Conservation (phyloP, 2,329 filamentous ascomycete genomes). For the Trichophyton verrucosum region DNA sequence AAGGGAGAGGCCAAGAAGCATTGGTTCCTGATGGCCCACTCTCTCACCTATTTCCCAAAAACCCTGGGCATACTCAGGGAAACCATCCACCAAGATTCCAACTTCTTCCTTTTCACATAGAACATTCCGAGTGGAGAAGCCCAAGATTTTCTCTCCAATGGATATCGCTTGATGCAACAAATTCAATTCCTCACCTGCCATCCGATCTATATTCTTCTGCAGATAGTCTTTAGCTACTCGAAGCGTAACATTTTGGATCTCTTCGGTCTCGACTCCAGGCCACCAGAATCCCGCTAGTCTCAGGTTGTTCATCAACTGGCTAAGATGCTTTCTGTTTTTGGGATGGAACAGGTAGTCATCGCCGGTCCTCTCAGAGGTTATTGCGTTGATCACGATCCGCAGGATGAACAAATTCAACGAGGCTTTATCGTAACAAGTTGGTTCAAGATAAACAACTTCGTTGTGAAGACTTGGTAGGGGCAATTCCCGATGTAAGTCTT, state of each 20-base stretch:
- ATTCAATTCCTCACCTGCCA: conserved; percentile 48
- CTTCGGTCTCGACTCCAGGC: conserved; percentile 53
- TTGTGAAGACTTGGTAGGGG: conserved; percentile 60
- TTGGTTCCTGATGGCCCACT: conserved; percentile 29
- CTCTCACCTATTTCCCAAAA: conserved; percentile 55
- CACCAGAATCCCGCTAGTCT: conserved; percentile 80
- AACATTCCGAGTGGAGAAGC: conserved; percentile 51
- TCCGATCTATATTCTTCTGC: conserved; percentile 45
- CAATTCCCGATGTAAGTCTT: conserved; percentile 54
- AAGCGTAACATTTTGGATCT: conserved; percentile 51
- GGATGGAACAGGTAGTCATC: conserved; percentile 81
- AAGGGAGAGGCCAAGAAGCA: conserved; percentile 47
- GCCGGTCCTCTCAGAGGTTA: conserved; percentile 75
- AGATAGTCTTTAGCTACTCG: conserved; percentile 58
- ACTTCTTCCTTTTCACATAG: conserved; percentile 65
- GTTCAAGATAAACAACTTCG: conserved; percentile 59
- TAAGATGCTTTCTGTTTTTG: conserved; percentile 54
- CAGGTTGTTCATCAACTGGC: conserved; percentile 62
- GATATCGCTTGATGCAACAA: conserved; percentile 54
- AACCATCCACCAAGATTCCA: conserved; percentile 56
- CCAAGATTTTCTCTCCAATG: conserved; percentile 48
- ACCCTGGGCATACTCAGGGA: conserved; percentile 48
- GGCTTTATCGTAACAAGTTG: conserved; percentile 72
- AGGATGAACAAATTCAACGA: conserved; percentile 76
- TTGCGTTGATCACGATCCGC: conserved; percentile 70